Conservation (phyloP, 2,329 filamentous ascomycete genomes). For the Xylaria multiplex region DNA sequence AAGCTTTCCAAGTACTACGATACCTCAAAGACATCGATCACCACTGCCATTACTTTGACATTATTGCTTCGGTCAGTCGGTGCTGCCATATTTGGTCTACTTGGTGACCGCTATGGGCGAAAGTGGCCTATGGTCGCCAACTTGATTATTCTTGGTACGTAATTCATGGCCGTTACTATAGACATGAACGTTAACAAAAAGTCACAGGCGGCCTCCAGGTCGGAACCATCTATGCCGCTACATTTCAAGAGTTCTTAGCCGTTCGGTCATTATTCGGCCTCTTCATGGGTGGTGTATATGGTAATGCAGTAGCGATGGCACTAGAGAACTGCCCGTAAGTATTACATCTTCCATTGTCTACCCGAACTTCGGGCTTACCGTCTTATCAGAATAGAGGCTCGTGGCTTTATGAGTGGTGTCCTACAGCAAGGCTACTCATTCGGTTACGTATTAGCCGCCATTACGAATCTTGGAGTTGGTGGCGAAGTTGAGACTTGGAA, state of each 20-base stretch:
- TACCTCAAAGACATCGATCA: constrained; percentile 70
- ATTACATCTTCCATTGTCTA: neutral
- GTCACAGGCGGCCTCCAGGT: constrained; percentile 67
- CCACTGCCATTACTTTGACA: constrained; percentile 79
- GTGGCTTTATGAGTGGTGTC: constrained; percentile 84
- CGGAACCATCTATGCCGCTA: constrained; percentile 79
- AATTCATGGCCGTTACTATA: neutral
- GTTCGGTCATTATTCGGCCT: constrained; percentile 78
- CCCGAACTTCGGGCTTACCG: neutral
- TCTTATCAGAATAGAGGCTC: constrained; percentile 64
- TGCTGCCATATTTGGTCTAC: constrained; percentile 78
- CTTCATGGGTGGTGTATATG: constrained; percentile 85
- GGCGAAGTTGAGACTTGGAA: constrained; percentile 74
- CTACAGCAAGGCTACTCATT: constrained; percentile 84
- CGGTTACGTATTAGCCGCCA: constrained; percentile 82
- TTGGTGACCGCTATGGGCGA: constrained; percentile 80
- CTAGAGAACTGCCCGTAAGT: constrained; percentile 76
- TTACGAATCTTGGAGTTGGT: constrained; percentile 78
- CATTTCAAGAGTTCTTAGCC: constrained; percentile 78
- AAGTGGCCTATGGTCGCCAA: constrained; percentile 88
- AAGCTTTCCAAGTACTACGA: constrained; percentile 72
- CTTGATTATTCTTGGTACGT: constrained; percentile 73
- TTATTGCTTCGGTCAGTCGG: constrained; percentile 79
- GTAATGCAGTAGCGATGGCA: constrained; percentile 81
- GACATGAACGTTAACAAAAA: constrained; percentile 8